These are phyloP conservation scores for Fragosphaeria purpurea DNA, from an alignment of 2,329 filamentous ascomycete genomes.

Conservation along the genomic window DNA sequence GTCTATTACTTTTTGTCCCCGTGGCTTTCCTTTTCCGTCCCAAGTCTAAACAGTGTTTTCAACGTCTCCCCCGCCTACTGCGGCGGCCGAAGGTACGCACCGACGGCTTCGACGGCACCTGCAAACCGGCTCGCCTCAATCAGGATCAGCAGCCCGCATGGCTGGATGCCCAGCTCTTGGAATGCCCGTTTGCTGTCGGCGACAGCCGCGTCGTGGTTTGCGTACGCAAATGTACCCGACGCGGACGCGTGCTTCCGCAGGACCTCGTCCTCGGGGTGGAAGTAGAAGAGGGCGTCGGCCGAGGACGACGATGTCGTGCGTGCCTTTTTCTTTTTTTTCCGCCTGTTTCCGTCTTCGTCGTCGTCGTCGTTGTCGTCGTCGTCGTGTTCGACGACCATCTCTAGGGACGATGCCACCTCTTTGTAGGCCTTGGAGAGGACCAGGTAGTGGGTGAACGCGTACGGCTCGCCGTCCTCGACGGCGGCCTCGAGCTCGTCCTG, in stretches of 20 bases:
- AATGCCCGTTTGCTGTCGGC: slow-evolving; percentile 92
- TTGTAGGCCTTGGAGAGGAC: slow-evolving; percentile 86
- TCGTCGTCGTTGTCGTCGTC: slow-evolving; percentile 53
- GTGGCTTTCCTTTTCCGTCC: slow-evolving; percentile 6
- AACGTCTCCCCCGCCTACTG: slow-evolving; percentile 8
- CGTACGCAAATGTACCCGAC: slow-evolving; percentile 64
- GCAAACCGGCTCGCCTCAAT: slow-evolving; percentile 73
- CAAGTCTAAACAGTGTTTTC: too few species aligned
- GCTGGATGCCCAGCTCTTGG: slow-evolving; percentile 81
- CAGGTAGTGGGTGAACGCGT: slow-evolving; percentile 86
- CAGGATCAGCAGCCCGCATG: slow-evolving; percentile 74
- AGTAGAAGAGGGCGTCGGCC: slow-evolving; percentile 58
- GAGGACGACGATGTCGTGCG: slow-evolving; percentile 26
- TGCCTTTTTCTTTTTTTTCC: slow-evolving; percentile 55
- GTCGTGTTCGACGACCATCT: slow-evolving; percentile 7
- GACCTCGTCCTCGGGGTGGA: slow-evolving; percentile 92
- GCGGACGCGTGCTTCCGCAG: slow-evolving; percentile 66
- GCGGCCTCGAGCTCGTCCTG: slow-evolving; percentile 84
- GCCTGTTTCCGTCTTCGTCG: slow-evolving; percentile 34
- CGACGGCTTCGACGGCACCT: slow-evolving; percentile 63
- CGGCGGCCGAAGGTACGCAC: slow-evolving; percentile 57
- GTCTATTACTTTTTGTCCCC: slow-evolving; percentile 5
- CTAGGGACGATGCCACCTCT: slow-evolving; percentile 59
- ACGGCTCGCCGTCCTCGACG: slow-evolving; percentile 82
- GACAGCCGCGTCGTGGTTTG: slow-evolving; percentile 68